Evolutionary conservation across 2,329 filamentous ascomycete species (phyloP).

Genomic region (Allantophomopsis lycopodina): DNA sequence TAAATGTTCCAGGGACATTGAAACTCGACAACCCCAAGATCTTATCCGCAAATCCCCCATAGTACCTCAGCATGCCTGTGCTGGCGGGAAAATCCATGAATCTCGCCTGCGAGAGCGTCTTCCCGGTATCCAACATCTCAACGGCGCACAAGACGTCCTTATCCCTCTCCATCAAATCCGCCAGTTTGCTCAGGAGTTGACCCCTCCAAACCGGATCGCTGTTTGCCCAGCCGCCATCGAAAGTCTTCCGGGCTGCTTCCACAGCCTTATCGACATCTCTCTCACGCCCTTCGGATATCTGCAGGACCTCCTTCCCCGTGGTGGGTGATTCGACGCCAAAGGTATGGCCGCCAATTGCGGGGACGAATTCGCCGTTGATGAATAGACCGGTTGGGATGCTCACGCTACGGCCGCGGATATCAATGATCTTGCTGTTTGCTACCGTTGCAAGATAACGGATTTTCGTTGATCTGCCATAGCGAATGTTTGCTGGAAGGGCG

Average conservation of each 20-base stretch:
- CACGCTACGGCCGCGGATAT: no score
- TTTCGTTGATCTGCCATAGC: no score
- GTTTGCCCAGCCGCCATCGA: slow-evolving; percentile 53
- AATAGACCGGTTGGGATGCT: slow-evolving; percentile 54
- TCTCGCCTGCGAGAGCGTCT: slow-evolving; percentile 53
- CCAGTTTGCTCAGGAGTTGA: slow-evolving; percentile 54
- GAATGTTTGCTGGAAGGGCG: no score
- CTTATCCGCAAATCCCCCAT: slow-evolving; percentile 71
- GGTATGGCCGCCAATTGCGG: slow-evolving; percentile 48
- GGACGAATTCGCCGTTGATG: slow-evolving; percentile 71
- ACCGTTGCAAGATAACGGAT: no score
- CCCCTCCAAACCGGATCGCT: slow-evolving; percentile 56
- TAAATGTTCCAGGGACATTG: slow-evolving; percentile 61
- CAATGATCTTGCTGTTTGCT: no score
- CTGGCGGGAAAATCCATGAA: slow-evolving; percentile 50
- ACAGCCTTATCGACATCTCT: slow-evolving; percentile 57
- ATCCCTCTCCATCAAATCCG: slow-evolving; percentile 54
- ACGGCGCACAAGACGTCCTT: slow-evolving; percentile 37
- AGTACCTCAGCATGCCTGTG: slow-evolving; percentile 51
- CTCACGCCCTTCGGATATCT: no score
- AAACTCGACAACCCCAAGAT: slow-evolving; percentile 37
- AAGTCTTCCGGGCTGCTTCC: slow-evolving; percentile 39
- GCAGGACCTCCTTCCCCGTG: no score
- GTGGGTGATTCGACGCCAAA: slow-evolving; percentile 27
- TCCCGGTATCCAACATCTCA: slow-evolving; percentile 73